Evolutionary conservation across 306 rosid species (phyloP).

Genomic region (Spatholobus suberectus): DNA sequence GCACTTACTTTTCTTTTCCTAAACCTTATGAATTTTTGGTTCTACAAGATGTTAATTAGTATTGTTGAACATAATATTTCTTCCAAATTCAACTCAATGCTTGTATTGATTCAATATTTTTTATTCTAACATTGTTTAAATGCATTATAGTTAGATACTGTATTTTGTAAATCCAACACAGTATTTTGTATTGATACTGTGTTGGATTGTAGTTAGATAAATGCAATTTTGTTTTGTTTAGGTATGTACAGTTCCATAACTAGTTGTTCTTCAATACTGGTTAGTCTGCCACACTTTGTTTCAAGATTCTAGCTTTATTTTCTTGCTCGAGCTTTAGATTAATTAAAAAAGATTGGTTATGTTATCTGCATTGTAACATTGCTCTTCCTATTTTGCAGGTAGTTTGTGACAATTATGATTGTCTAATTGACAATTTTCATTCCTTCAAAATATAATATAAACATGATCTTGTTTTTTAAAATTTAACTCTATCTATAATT

Average conservation of each 20-base stretch:
- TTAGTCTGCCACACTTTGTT: background rate
- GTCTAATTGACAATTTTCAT: constrained; percentile 58
- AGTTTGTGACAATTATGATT: constrained; percentile 73
- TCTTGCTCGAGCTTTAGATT: background rate
- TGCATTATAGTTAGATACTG: too few species aligned
- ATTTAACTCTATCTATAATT: too few species aligned
- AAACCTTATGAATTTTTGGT: too few species aligned
- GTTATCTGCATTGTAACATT: constrained; percentile 8
- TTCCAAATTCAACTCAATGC: constrained; percentile 15
- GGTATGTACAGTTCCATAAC: background rate
- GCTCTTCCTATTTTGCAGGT: constrained; percentile 57
- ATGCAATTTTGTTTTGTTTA: constrained; percentile 8
- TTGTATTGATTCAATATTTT: constrained; percentile 13
- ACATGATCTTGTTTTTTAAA: too few species aligned
- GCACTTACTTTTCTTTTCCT: background rate
- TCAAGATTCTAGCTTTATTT: background rate
- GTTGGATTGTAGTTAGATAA: background rate
- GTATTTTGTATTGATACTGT: background rate
- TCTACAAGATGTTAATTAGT: background rate
- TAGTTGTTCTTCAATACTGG: background rate
- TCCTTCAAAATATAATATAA: too few species aligned
- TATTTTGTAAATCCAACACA: too few species aligned
- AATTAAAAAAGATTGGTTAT: background rate
- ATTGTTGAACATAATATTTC: background rate
- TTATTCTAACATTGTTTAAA: background rate